These are phyloP conservation scores for Euphorbia celastroides DNA, from an alignment of 441 rosid genomes.

Conservation along the genomic window DNA sequence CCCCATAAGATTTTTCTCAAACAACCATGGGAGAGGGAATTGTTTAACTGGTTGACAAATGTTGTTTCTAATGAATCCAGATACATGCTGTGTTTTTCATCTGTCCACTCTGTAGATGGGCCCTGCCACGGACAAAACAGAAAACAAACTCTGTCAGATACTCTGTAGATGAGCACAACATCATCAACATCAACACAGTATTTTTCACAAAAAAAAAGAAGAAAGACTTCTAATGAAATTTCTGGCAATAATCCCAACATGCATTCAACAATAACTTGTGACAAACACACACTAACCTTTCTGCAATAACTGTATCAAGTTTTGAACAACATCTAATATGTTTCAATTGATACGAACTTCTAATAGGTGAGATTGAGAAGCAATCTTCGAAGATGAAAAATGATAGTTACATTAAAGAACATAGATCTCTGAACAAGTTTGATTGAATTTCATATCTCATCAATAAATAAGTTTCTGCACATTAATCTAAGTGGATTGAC, in stretches of 20 bases:
- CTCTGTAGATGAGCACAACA: neutral
- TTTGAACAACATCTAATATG: too few relatives aligned
- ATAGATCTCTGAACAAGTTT: neutral
- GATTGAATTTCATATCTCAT: neutral
- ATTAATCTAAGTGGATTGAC: neutral
- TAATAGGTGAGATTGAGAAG: neutral
- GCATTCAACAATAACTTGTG: neutral
- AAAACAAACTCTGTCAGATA: neutral
- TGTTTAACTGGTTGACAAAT: constrained; percentile 57
- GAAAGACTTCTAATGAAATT: neutral
- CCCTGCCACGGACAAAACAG: constrained; percentile 27
- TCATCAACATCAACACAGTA: neutral
- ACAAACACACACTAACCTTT: neutral
- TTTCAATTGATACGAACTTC: too few relatives aligned
- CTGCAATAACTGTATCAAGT: neutral
- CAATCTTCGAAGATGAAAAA: neutral
- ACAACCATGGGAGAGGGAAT: constrained; percentile 29
- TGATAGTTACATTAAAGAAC: neutral
- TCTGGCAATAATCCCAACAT: neutral
- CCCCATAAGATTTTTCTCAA: constrained; percentile 17
- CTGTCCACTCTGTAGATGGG: constrained; percentile 53
- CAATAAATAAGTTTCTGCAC: neutral
- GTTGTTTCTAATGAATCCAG: constrained; percentile 60
- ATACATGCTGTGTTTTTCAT: constrained; percentile 66
- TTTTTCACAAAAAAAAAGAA: too few relatives aligned